Evolutionary conservation across 768 basidiomycete species (phyloP).

Genomic region (Amanita jacksonii): DNA sequence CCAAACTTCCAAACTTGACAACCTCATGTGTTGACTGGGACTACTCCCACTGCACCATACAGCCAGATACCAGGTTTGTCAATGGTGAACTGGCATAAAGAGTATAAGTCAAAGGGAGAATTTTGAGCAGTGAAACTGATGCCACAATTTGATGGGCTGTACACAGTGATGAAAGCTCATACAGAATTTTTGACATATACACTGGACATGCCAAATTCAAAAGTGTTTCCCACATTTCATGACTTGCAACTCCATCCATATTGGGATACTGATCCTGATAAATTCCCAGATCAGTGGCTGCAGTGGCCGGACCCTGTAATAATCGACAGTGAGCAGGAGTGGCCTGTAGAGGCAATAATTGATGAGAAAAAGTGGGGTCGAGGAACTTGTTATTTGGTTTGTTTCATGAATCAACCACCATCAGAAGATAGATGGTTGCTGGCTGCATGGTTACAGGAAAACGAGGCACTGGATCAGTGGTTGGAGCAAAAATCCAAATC

Average conservation of each 20-base stretch:
- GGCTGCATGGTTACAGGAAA: too few species aligned
- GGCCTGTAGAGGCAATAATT: conserved; percentile 7
- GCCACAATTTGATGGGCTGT: conserved; percentile 32
- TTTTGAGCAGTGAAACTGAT: conserved; percentile 22
- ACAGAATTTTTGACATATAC: conserved; percentile 7
- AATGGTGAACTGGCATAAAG: background rate
- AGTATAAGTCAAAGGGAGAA: background rate
- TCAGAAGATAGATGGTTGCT: conserved; percentile 21
- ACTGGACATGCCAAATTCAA: conserved; percentile 7
- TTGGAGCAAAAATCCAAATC: too few species aligned
- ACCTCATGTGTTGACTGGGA: too few species aligned
- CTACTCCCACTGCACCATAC: too few species aligned
- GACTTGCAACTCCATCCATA: conserved; percentile 1
- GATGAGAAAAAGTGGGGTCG: conserved; percentile 1
- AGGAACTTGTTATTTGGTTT: conserved; percentile 5
- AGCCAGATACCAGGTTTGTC: too few species aligned
- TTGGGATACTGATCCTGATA: background rate
- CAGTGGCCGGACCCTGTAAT: conserved; percentile 7
- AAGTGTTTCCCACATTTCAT: conserved; percentile 6
- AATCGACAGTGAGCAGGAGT: conserved; percentile 3
- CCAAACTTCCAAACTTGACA: too few species aligned
- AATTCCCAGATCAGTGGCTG: conserved; percentile 6
- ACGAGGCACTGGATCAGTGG: conserved; percentile 22
- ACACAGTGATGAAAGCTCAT: conserved; percentile 12
- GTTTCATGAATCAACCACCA: conserved; percentile 9